phyloP scores from a whole-genome alignment of 352 stramenopile species.

The Blastocystis sp. region DNA sequence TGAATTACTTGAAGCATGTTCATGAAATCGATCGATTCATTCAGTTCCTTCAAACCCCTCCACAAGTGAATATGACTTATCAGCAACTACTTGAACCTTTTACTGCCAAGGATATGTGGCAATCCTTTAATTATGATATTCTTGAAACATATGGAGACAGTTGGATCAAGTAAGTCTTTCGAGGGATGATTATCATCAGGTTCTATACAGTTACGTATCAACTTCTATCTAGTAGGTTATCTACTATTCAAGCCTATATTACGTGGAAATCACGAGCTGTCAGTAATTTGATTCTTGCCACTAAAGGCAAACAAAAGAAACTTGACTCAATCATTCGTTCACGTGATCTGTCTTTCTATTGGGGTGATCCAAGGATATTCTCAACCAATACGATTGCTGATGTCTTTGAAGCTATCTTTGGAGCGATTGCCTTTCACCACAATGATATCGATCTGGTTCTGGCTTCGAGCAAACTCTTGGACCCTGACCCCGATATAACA shows the following conservation, averaged over 20 bases:
- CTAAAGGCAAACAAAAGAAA: background rate
- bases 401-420: constrained; percentile 26
- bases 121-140: constrained; percentile 24
- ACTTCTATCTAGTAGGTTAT: background rate
- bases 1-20: constrained; percentile 6
- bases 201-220: background rate
- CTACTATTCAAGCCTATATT: background rate
- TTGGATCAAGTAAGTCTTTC: background rate
- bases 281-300: background rate
- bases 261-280: background rate
- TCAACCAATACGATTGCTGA: constrained; percentile 4
- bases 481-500: background rate
- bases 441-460: background rate
- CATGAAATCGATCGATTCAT: background rate
- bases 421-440: background rate
- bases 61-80: background rate
- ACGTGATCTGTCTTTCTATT: background rate
- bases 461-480: background rate
- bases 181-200: background rate
- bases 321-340: constrained; percentile 1
- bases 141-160: constrained; percentile 17
- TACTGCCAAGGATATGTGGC: background rate
- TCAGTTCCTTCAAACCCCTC: background rate
- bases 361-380: background rate
- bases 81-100: background rate